Evolutionary conservation across 2,329 filamentous ascomycete genomes (phyloP).

Genomic region (Venturia pyrina): DNA sequence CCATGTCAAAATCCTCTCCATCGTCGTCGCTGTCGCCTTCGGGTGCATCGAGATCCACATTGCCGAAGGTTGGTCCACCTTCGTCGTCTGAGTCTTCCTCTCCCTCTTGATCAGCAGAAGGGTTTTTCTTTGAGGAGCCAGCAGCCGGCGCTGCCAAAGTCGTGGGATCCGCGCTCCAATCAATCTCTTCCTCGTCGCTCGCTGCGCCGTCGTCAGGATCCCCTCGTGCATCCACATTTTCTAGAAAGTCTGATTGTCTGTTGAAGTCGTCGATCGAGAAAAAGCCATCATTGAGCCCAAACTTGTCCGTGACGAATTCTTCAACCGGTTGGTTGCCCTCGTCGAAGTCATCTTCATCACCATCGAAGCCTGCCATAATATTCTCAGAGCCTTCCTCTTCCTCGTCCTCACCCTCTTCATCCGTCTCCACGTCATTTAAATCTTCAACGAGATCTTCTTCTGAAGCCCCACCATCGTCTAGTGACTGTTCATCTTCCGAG

Average conservation of each 20-base stretch:
- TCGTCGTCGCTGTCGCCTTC: constrained; percentile 61
- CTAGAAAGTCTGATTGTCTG: constrained; percentile 79
- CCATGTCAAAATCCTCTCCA: constrained; percentile 45
- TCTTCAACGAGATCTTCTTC: constrained; percentile 20
- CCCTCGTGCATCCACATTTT: constrained; percentile 71
- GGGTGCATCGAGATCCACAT: constrained; percentile 63
- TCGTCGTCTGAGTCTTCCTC: constrained; percentile 59
- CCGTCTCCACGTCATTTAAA: constrained; percentile 24
- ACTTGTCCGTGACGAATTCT: constrained; percentile 59
- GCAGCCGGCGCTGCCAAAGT: constrained; percentile 18
- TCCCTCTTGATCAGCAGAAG: constrained; percentile 18
- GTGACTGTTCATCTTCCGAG: constrained; percentile 22
- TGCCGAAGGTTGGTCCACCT: constrained; percentile 72
- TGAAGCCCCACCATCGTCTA: constrained; percentile 23
- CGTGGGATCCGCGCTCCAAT: constrained; percentile 77
- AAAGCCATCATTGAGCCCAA: constrained; percentile 92
- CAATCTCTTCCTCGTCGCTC: constrained; percentile 76
- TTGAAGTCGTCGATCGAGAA: constrained; percentile 98
- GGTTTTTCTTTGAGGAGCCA: constrained; percentile 18
- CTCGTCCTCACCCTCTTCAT: constrained; percentile 30
- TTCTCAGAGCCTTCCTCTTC: constrained; percentile 23
- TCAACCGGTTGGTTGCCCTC: constrained; percentile 38
- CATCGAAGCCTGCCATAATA: constrained; percentile 22
- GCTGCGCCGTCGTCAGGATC: constrained; percentile 64
- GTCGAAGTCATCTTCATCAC: constrained; percentile 33